These are phyloP conservation scores for Colletotrichum endophyticum DNA, from an alignment of 2,329 filamentous ascomycete genomes.

Conservation along the genomic window DNA sequence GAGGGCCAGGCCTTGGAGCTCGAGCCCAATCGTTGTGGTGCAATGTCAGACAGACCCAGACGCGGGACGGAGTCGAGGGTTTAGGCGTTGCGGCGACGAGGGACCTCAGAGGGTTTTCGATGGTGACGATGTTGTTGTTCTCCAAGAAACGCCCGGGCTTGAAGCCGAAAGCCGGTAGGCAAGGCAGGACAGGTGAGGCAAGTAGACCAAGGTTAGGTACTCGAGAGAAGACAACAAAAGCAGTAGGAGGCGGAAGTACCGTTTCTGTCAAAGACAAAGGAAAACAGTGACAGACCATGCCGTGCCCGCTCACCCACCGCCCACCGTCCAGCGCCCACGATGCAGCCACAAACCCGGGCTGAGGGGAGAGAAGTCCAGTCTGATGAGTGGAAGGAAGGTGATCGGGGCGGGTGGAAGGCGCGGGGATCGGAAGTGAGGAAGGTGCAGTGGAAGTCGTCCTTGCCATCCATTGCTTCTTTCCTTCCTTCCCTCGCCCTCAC, in stretches of 20 bases:
- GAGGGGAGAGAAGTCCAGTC: not conserved
- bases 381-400: not conserved
- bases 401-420: conserved; percentile 20
- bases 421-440: conserved; percentile 7
- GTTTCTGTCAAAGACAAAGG: not conserved
- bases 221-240: not conserved
- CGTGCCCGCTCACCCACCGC: not conserved
- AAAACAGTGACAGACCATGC: not conserved
- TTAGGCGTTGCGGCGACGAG: not conserved
- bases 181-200: not conserved
- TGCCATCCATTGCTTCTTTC: not conserved
- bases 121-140: not conserved
- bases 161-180: not conserved
- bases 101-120: not conserved
- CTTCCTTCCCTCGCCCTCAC: not conserved
- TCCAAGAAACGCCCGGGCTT: not conserved
- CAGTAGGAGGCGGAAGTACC: not conserved
- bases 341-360: conserved; percentile 6
- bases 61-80: not conserved
- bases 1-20: not conserved
- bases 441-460: not conserved
- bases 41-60: not conserved
- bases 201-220: not conserved
- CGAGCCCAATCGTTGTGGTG: not conserved
- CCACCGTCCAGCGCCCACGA: not conserved